These are phyloP conservation scores for Syncephalastrum sp. DNA, from an alignment of 371 early-diverging fungal species.

Conservation along the genomic window DNA sequence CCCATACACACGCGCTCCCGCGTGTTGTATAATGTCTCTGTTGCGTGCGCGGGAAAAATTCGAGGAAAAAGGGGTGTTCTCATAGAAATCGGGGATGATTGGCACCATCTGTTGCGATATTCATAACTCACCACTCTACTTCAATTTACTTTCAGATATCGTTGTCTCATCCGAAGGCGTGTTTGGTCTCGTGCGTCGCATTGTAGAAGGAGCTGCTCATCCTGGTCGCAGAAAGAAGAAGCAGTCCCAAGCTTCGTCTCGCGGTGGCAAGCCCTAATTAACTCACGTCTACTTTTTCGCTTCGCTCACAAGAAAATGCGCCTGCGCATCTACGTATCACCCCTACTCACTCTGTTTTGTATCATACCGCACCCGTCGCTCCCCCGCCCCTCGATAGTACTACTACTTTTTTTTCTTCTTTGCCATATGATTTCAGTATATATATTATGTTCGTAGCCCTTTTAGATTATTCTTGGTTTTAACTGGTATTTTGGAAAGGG, in stretches of 20 bases:
- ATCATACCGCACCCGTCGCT: too few relatives aligned
- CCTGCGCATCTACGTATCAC: too few relatives aligned
- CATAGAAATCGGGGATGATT: too few relatives aligned
- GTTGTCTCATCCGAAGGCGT: conserved; percentile 37
- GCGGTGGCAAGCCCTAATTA: neutral
- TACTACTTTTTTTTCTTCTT: too few relatives aligned
- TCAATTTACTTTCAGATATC: conserved; percentile 16
- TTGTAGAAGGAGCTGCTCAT: conserved; percentile 46
- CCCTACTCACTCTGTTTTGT: too few relatives aligned
- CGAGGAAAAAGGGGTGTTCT: conserved; percentile 1
- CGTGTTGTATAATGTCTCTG: neutral
- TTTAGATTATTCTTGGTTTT: too few relatives aligned
- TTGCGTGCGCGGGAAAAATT: neutral
- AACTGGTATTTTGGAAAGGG: too few relatives aligned
- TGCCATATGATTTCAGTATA: too few relatives aligned
- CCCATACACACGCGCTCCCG: neutral
- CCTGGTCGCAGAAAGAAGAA: conserved; percentile 46
- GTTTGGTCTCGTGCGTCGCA: conserved; percentile 31
- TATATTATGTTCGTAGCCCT: too few relatives aligned
- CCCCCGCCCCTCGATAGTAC: too few relatives aligned
- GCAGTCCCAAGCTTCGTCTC: conserved; percentile 4
- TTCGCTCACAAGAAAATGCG: conserved; percentile 6
- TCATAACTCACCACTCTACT: neutral
- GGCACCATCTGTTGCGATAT: neutral
- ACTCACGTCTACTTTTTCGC: neutral